A percentile compares a stretch with the other conserved stretches of the same genome.
Evolutionary conservation across 192 early-diverging fungal genomes (phyloP).

Genomic region (Dissophora globulifera): DNA sequence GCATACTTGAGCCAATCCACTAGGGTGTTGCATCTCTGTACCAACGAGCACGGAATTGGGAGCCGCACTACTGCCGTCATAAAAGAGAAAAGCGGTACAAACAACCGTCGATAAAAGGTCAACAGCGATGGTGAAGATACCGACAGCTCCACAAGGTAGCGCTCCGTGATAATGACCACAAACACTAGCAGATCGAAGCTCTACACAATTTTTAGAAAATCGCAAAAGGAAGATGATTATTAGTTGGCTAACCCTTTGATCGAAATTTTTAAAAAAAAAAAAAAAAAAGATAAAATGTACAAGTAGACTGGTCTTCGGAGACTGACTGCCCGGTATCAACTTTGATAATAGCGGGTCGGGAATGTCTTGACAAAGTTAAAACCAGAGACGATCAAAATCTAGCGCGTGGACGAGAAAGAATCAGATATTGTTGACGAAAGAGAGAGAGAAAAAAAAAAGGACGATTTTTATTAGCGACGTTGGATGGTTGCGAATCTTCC

Average conservation of each 20-base stretch:
- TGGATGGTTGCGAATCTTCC: slow-evolving; percentile 99
- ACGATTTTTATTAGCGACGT: background rate
- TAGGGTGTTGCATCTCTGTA: slow-evolving; percentile 87
- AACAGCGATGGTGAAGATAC: slow-evolving; percentile 70
- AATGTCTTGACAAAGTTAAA: slow-evolving; percentile 92
- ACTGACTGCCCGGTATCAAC: slow-evolving; percentile 62
- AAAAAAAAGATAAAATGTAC: background rate
- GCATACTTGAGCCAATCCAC: slow-evolving; percentile 99
- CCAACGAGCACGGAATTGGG: slow-evolving; percentile 85
- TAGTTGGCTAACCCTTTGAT: no score
- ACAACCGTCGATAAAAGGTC: slow-evolving; percentile 68
- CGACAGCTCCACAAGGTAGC: slow-evolving; percentile 90
- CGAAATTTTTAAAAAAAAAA: no score
- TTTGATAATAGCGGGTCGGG: slow-evolving; percentile 93
- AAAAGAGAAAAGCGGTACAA: slow-evolving; percentile 72
- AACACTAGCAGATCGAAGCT: slow-evolving; percentile 92
- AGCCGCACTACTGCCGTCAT: slow-evolving; percentile 73
- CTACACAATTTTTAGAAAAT: slow-evolving; percentile 93
- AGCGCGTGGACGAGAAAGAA: no score
- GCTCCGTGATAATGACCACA: slow-evolving; percentile 87
- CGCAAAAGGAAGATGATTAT: no score
- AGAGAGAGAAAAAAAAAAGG: background rate
- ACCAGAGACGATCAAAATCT: slow-evolving; percentile 92
- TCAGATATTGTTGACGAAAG: background rate
- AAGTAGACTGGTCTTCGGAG: slow-evolving; percentile 19